Conservation (phyloP, 345 rosid species). For the Cochlearia excelsa region DNA sequence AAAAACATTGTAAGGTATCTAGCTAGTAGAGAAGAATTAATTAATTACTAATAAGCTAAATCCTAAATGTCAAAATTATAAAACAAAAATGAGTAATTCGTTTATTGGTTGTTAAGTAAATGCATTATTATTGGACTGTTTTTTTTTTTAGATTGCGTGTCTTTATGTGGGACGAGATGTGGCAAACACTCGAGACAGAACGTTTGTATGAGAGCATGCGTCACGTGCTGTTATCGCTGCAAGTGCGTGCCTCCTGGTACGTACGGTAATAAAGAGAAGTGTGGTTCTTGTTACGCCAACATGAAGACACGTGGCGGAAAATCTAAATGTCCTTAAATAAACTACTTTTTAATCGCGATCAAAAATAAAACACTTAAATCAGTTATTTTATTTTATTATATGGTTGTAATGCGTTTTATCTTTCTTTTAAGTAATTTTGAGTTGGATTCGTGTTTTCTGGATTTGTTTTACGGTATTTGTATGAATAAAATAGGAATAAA, state of each 20-base stretch:
- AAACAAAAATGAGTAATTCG: neutral
- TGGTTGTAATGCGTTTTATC: too few species aligned
- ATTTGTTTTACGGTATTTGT: too few species aligned
- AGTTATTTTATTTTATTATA: too few species aligned
- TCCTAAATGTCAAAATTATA: too few species aligned
- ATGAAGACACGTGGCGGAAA: constrained; percentile 68
- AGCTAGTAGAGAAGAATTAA: too few species aligned
- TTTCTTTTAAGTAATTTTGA: too few species aligned
- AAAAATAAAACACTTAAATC: too few species aligned
- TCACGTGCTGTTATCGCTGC: constrained; percentile 86
- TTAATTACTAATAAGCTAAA: too few species aligned
- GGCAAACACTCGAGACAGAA: constrained; percentile 65
- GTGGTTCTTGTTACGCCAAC: constrained; percentile 83
- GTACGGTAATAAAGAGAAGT: constrained; percentile 72
- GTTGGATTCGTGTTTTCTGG: too few species aligned
- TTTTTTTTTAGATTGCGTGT: constrained; percentile 54
- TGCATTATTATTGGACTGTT: neutral
- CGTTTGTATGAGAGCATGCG: constrained; percentile 71
- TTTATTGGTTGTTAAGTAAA: neutral
- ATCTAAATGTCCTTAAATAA: constrained; percentile 64
- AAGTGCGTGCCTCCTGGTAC: constrained; percentile 97
- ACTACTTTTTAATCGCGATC: neutral
- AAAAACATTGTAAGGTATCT: too few species aligned
- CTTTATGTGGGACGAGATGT: constrained; percentile 72
- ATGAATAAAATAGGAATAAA: too few species aligned